These are phyloP conservation scores for Curvularia hawaiiensis DNA, from an alignment of 2,329 filamentous ascomycete genomes.

Conservation along the genomic window DNA sequence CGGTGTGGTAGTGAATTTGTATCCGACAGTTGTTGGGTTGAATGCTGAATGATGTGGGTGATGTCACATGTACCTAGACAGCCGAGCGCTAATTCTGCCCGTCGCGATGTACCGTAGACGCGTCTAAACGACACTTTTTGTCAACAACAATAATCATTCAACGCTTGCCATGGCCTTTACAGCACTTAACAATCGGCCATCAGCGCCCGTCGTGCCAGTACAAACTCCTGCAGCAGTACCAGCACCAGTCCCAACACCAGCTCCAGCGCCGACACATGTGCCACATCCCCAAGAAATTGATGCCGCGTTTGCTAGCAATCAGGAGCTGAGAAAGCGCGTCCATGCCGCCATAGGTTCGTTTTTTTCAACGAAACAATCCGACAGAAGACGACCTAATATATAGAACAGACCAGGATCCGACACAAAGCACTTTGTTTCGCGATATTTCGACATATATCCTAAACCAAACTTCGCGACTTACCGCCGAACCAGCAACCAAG, in stretches of 20 bases:
- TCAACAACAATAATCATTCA: slow-evolving; percentile 15
- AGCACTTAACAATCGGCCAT: slow-evolving; percentile 26
- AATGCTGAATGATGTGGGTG: slow-evolving; percentile 5
- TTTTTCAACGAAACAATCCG: neutral
- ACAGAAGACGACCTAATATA: neutral
- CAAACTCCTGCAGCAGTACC: slow-evolving; percentile 6
- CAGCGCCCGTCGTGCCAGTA: slow-evolving; percentile 14
- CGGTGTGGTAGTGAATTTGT: neutral
- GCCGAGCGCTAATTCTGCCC: slow-evolving; percentile 18
- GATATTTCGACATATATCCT: slow-evolving; percentile 47
- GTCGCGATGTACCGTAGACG: slow-evolving; percentile 21
- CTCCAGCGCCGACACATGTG: slow-evolving; percentile 2
- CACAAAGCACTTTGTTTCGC: slow-evolving; percentile 42
- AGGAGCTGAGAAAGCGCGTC: slow-evolving; percentile 45
- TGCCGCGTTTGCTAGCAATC: slow-evolving; percentile 40
- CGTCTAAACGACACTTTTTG: slow-evolving; percentile 7
- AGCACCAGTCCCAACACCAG: slow-evolving; percentile 4
- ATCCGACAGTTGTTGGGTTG: neutral
- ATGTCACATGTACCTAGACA: slow-evolving; percentile 14
- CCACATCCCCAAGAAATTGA: slow-evolving; percentile 40
- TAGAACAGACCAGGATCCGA: slow-evolving; percentile 39
- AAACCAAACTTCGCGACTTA: slow-evolving; percentile 27
- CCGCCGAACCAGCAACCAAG: slow-evolving; percentile 41
- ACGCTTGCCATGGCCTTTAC: slow-evolving; percentile 29
- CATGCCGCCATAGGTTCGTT: slow-evolving; percentile 44